A percentile compares a stretch with the other conserved stretches of the same genome.
Conservation (phyloP, 257 asterid genomes). For the Solanum neorickii region DNA sequence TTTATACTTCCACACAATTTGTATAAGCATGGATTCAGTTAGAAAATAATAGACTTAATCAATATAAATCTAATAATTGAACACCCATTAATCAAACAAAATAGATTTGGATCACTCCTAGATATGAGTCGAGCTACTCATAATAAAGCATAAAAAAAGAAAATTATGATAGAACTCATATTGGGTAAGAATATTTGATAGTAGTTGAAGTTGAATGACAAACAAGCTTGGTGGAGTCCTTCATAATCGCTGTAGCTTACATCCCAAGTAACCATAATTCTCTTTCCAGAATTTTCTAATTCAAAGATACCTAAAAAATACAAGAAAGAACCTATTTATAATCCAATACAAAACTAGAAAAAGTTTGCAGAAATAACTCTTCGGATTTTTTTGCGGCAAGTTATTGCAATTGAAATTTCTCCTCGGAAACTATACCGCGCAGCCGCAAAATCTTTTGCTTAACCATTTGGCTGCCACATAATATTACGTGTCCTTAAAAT, state of each 20-base stretch:
- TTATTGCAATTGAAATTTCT: background rate
- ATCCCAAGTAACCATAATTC: background rate
- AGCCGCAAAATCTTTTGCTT: background rate
- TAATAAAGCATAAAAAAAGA: background rate
- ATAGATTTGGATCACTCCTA: background rate
- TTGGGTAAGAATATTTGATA: background rate
- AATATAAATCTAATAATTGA: background rate
- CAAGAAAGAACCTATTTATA: background rate
- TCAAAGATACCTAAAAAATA: background rate
- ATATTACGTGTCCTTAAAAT: background rate
- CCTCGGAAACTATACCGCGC: background rate
- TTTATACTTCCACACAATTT: background rate
- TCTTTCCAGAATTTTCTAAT: background rate
- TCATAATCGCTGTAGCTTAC: background rate
- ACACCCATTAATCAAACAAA: background rate
- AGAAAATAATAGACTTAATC: background rate
- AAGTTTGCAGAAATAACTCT: background rate
- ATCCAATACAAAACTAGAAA: background rate
- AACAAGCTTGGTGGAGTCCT: background rate
- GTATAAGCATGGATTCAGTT: background rate
- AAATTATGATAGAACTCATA: background rate
- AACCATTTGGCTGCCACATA: background rate
- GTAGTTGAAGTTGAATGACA: background rate
- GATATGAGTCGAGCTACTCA: background rate
- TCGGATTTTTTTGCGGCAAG: background rate